Percentiles rank a stretch among this genome's conserved stretches.
Evolutionary conservation across 2,329 filamentous ascomycete species (phyloP).

Genomic region (Neurospora sp.): DNA sequence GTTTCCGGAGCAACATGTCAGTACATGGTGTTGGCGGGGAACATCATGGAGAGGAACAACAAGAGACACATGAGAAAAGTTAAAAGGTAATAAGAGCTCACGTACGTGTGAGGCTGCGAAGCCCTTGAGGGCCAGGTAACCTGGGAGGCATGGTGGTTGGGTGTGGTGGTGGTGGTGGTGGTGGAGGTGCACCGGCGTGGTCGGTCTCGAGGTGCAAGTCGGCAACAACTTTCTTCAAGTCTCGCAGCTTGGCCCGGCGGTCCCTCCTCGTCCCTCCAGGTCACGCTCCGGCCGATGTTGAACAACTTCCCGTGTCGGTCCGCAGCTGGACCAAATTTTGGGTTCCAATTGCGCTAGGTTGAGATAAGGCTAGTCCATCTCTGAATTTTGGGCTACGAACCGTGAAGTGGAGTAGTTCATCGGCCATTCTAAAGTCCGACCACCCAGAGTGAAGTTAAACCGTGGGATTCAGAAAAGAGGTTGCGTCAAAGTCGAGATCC

Average conservation of each 20-base stretch:
- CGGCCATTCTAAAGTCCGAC: neutral
- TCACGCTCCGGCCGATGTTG: neutral
- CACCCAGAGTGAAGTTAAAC: neutral
- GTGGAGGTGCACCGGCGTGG: constrained; percentile 1
- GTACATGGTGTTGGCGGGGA: constrained; percentile 15
- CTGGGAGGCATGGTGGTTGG: constrained; percentile 53
- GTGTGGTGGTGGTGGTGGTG: constrained; percentile 5
- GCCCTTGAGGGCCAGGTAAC: constrained; percentile 49
- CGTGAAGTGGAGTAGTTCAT: neutral
- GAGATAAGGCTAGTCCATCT: neutral
- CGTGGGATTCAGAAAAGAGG: neutral
- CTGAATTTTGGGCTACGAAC: neutral
- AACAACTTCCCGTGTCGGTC: neutral
- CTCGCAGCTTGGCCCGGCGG: neutral
- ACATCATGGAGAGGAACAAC: neutral
- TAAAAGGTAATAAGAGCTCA: constrained; percentile 1
- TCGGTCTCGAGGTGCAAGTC: neutral
- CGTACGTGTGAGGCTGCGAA: constrained; percentile 52
- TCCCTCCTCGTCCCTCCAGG: neutral
- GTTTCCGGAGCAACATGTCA: neutral
- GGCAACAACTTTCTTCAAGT: neutral
- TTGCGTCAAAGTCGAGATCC: neutral
- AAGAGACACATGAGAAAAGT: constrained; percentile 19
- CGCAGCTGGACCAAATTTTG: neutral
- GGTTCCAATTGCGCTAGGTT: neutral